Base-by-base conservation (phyloP, 805 yeast species). In the Pichia heedii region DNA sequence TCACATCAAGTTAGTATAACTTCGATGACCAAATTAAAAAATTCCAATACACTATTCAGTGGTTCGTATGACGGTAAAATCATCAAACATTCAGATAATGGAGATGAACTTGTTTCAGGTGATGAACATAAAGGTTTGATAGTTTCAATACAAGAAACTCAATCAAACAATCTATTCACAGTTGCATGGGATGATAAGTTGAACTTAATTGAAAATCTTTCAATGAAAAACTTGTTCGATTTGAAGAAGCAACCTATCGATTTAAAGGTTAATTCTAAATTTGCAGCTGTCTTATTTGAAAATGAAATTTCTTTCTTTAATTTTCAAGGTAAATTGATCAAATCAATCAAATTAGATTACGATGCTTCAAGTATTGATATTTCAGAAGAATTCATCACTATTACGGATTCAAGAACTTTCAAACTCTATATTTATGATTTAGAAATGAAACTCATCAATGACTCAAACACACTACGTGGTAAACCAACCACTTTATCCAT, bases 1-100 rank as follows among this genome's bases (percentile, higher is more conserved):
- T 96, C 97, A 20, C 97, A 90, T 56, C 96, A 89, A 60, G 78
- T 79, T 53, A 72, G 88, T 13, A 74, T 90, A 44, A 86, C 96
- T 1, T 73, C 88, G 0, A 57, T 81, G 30, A 52, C 63, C 1
- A 52, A 60, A 6, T 56, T 58, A 12, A 50, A 30, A 34, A 61
- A 56, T 6, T 51, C 44, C 2, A 50, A 54, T 0, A 32, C 33
- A 18, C n/a, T 50, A 9, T 62, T 67, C 46, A 73, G 89, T 3
- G 96, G 96, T 16, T 80, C 90, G 27, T 79, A 82, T 44, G 97
- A 90, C 60, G 97, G 97, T 26, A 67, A 74, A 33, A 62, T 89
- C 10, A 61, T 74, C 36, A 58, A 69, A 45, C 86, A 96, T 94
- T 64, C 61, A 15, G 46, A 67, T 8, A 46, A 54, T 2, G 60